Conservation (phyloP, 2,329 filamentous ascomycete species). For the Fusarium falciforme region DNA sequence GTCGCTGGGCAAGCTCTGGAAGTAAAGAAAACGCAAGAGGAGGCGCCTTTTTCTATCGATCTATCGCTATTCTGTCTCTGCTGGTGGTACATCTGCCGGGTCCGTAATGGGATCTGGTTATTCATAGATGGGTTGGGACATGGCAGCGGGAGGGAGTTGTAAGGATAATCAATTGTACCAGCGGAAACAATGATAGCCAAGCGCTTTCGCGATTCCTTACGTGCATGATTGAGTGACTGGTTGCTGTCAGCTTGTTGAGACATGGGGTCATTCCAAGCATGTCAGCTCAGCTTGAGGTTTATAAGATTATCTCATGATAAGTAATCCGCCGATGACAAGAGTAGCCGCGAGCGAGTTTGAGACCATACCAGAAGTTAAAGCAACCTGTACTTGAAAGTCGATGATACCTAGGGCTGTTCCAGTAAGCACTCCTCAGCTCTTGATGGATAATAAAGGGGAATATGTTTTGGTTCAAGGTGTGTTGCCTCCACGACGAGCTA, state of each 20-base stretch:
- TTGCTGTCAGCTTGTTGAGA: background rate
- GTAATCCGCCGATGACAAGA: background rate
- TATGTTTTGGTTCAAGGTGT: background rate
- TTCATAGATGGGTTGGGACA: constrained; percentile 45
- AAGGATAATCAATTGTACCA: constrained; percentile 51
- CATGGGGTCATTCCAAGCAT: background rate
- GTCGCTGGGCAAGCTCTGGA: constrained; percentile 85
- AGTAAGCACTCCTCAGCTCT: background rate
- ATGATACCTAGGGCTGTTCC: background rate
- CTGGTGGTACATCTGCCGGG: constrained; percentile 35
- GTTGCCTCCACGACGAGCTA: background rate
- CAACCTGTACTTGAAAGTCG: background rate
- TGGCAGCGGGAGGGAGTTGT: constrained; percentile 46
- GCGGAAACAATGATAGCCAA: constrained; percentile 29
- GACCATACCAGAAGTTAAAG: background rate
- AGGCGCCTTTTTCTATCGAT: constrained; percentile 30
- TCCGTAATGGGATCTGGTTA: constrained; percentile 30
- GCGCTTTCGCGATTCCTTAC: constrained; percentile 8
- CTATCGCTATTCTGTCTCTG: constrained; percentile 38
- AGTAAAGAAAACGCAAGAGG: constrained; percentile 47
- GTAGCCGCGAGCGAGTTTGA: background rate
- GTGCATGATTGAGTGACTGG: background rate
- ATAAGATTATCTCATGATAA: background rate
- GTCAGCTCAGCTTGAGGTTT: background rate
- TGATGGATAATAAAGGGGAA: background rate